These are phyloP conservation scores for Eragrostis nindensis DNA, from an alignment of 176 grass and related monocot species.

Conservation along the genomic window DNA sequence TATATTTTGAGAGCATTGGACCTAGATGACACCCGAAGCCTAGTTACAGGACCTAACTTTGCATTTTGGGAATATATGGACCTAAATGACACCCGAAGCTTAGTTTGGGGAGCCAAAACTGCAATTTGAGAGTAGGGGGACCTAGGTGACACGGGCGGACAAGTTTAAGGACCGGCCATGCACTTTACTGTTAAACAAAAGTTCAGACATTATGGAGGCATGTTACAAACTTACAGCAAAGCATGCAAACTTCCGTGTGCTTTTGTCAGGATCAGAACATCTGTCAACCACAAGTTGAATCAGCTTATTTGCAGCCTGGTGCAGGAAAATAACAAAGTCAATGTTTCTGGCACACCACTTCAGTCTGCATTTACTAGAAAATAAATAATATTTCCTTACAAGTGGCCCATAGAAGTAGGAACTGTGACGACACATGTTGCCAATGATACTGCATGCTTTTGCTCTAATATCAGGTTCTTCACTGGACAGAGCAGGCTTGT, in stretches of 20 bases:
- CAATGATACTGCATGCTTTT: slow-evolving; percentile 97
- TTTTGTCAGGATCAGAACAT: slow-evolving; percentile 89
- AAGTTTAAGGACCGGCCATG: too few relatives aligned
- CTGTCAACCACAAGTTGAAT: slow-evolving; percentile 90
- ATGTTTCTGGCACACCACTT: slow-evolving; percentile 18
- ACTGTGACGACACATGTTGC: slow-evolving; percentile 96
- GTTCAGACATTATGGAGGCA: not conserved
- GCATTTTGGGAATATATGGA: too few relatives aligned
- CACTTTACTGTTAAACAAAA: too few relatives aligned
- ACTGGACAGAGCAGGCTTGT: slow-evolving; percentile 82
- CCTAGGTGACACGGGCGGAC: too few relatives aligned
- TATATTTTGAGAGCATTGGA: too few relatives aligned
- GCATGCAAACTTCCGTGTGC: slow-evolving; percentile 94
- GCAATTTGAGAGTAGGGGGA: too few relatives aligned
- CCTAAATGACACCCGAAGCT: too few relatives aligned
- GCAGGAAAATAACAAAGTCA: slow-evolving; percentile 35
- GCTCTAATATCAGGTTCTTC: slow-evolving; percentile 89
- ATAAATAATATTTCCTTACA: slow-evolving; percentile 55
- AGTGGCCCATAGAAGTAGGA: slow-evolving; percentile 86
- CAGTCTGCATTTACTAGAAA: slow-evolving; percentile 19
- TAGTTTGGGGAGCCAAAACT: too few relatives aligned
- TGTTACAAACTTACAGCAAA: slow-evolving; percentile 76
- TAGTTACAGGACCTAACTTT: too few relatives aligned
- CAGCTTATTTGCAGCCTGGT: slow-evolving; percentile 68
- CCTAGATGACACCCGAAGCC: too few relatives aligned